These are phyloP conservation scores for Choanephora cucurbitarum DNA, from an alignment of 371 early-diverging fungal genomes.

Conservation along the genomic window DNA sequence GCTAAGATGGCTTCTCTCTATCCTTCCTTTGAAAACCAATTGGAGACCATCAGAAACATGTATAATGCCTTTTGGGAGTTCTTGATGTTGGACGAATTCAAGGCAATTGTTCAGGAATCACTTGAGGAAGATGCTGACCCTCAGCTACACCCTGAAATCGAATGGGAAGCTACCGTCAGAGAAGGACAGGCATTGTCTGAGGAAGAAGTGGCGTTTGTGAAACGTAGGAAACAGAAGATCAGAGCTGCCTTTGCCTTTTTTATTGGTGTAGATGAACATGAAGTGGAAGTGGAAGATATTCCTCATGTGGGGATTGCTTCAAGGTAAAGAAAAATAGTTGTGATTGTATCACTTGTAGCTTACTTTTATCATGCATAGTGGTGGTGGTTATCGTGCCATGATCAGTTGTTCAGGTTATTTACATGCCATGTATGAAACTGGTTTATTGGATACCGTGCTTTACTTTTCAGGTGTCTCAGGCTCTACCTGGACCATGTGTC, in stretches of 20 bases:
- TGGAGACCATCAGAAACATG: conserved; percentile 29
- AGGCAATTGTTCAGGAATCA: conserved; percentile 29
- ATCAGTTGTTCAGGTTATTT: conserved; percentile 63
- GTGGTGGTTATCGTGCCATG: conserved; percentile 78
- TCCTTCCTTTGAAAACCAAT: conserved; percentile 28
- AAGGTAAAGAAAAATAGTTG: conserved; percentile 55
- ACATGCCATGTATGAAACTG: conserved; percentile 56
- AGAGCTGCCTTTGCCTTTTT: conserved; percentile 66
- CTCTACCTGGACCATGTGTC: conserved; percentile 58
- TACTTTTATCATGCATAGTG: no score
- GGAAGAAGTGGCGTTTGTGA: conserved; percentile 53
- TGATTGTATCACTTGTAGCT: no score
- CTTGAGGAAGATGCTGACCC: conserved; percentile 24
- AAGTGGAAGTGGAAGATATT: conserved; percentile 65
- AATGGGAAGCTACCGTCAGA: conserved; percentile 35
- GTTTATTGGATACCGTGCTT: conserved; percentile 59
- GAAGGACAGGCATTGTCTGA: conserved; percentile 45
- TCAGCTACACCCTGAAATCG: conserved; percentile 33
- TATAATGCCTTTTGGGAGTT: conserved; percentile 40
- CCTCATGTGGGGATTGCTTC: conserved; percentile 68
- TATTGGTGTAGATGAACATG: conserved; percentile 60
- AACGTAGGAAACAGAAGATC: conserved; percentile 48
- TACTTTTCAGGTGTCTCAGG: conserved; percentile 66
- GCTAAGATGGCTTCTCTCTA: conserved; percentile 23
- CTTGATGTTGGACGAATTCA: conserved; percentile 38